These are phyloP conservation scores for Phytophthora sojae DNA, from an alignment of 352 stramenopile species.

Conservation along the genomic window DNA sequence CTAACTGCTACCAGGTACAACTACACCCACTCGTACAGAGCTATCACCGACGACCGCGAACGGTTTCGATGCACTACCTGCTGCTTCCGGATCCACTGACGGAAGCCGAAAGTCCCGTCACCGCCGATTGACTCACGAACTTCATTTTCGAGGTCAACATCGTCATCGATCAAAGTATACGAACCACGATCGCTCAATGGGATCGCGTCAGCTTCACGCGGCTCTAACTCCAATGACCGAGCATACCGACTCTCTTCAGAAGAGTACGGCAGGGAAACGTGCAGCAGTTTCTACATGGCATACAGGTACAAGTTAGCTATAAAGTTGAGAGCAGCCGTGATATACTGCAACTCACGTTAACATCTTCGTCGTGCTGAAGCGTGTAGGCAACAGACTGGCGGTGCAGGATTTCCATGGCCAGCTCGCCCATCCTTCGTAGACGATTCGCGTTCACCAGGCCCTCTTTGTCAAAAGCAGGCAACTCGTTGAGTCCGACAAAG, in stretches of 20 bases:
- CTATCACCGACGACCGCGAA: slow-evolving; percentile 60
- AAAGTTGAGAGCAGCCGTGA: neutral
- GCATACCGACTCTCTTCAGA: slow-evolving; percentile 83
- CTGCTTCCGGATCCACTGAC: slow-evolving; percentile 86
- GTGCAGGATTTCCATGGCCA: slow-evolving; percentile 83
- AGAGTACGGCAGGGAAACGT: slow-evolving; percentile 72
- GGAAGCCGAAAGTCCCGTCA: slow-evolving; percentile 80
- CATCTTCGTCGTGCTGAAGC: slow-evolving; percentile 58
- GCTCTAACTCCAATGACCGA: slow-evolving; percentile 77
- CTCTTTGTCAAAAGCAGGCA: slow-evolving; percentile 75
- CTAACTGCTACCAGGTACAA: slow-evolving; percentile 1
- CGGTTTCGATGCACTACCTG: slow-evolving; percentile 84
- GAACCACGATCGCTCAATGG: slow-evolving; percentile 68
- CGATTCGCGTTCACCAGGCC: slow-evolving; percentile 77
- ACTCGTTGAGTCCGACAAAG: slow-evolving; percentile 83
- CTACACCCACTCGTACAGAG: slow-evolving; percentile 82
- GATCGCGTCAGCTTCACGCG: slow-evolving; percentile 69
- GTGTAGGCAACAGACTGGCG: slow-evolving; percentile 76
- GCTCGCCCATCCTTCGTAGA: slow-evolving; percentile 72
- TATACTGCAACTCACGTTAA: slow-evolving; percentile 60
- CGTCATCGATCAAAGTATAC: slow-evolving; percentile 58
- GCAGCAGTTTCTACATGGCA: slow-evolving; percentile 60
- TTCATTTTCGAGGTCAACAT: slow-evolving; percentile 82
- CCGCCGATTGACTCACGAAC: slow-evolving; percentile 79
- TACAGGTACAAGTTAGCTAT: neutral